Base-by-base conservation (phyloP, 1,284 basidiomycete genomes). In the Ceratobasidium sp. region DNA sequence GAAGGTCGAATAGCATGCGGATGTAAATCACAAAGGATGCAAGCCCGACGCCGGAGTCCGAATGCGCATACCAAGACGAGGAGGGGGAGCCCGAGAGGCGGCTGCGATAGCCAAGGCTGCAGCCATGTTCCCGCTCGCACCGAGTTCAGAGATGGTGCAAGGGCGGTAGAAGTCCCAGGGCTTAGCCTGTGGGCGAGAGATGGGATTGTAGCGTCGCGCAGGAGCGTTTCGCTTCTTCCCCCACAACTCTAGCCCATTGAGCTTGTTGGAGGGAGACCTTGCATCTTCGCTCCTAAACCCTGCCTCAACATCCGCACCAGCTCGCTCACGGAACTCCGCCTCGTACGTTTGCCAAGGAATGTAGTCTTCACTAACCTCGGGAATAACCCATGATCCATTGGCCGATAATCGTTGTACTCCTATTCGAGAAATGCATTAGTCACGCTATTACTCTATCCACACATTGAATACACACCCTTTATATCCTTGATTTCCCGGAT, bases 281-380 rank as follows among this genome's bases (percentile, higher is more conserved):
- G 36, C 11, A 11, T 41, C 36, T 11, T 41, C 36, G 36, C 11
- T 11, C 11, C 11, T 41, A 11, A 41, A 4, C 11, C 36, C 36
- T 5, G 11, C 36, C 36, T 41, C 36, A 41, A 41, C 36, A 4
- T 41, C 36, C 36, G 11, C 19, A 15, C 51, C 65, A 54, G 44
- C 53, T 19, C 65, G 65, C 27, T 14, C 53, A 45, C 65, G 41
- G 22, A 69, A 69, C 44, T 47, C 53, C 6, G 19, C 24, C 24
- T 57, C 53, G n/a, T 57, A 53, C 33, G 22, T 47, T 33, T 53
- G 19, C 65, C 65, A 69, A 24, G 53, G 27, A 54, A 27, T 14
- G 31, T 45, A 69, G 51, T 57, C 19, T 22, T 36, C 36, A 71
- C 67, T 71, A 54, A 71, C 67, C 67, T 71, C 67, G 14, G 67